Conservation (phyloP, 2,329 filamentous ascomycete species). For the Cladophialophora yegresii region DNA sequence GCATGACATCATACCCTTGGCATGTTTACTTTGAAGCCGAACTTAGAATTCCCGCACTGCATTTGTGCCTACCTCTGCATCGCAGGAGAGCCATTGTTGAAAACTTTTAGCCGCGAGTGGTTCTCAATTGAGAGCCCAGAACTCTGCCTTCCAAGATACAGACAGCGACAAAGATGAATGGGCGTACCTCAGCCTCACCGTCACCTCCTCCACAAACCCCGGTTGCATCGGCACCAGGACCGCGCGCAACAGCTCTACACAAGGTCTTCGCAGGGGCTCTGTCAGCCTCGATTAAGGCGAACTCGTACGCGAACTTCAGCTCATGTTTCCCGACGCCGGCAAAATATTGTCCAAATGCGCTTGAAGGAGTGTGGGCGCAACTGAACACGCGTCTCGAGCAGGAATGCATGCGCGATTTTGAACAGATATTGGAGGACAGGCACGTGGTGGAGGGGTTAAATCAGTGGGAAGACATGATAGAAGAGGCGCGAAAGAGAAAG, state of each 20-base stretch:
- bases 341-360: conserved; percentile 56
- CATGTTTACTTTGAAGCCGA: conserved; percentile 12
- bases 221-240: conserved; percentile 57
- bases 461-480: conserved; percentile 61
- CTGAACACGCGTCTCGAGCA: conserved; percentile 61
- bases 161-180: conserved; percentile 18
- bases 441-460: conserved; percentile 61
- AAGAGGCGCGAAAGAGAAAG: conserved; percentile 59
- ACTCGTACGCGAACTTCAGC: conserved; percentile 63
- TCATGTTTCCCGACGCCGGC: conserved; percentile 66
- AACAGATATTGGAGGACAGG: conserved; percentile 59
- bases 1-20: conserved; percentile 9
- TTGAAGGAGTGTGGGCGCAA: conserved; percentile 61
- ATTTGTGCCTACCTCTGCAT: not conserved
- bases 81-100: not conserved
- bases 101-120: not conserved
- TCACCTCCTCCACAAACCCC: conserved; percentile 58
- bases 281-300: conserved; percentile 61
- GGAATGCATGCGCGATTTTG: conserved; percentile 61
- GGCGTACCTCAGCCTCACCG: conserved; percentile 43
- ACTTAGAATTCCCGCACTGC: not conserved
- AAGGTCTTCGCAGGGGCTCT: conserved; percentile 63
- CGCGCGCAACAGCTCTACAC: conserved; percentile 61
- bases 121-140: not conserved
- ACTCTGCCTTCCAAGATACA: not conserved